Evolutionary conservation across 2,329 filamentous ascomycete species (phyloP).

Genomic region (Orbilia brochopaga): DNA sequence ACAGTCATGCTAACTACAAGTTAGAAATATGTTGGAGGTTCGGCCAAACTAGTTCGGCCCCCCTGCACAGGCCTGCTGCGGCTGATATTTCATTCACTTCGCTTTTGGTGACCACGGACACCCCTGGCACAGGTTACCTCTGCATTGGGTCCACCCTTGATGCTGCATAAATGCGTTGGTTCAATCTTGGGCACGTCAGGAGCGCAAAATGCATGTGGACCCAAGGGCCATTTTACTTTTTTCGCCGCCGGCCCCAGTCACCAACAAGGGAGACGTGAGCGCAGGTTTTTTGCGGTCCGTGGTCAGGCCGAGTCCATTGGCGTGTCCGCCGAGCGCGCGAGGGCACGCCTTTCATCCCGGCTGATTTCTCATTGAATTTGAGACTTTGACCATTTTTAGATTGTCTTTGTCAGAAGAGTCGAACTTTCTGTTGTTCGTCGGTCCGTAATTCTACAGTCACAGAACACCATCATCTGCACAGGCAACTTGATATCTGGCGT

Average conservation of each 20-base stretch:
- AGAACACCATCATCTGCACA: not conserved
- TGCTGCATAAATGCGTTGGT: not conserved
- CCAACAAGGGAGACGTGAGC: not conserved
- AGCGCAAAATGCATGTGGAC: not conserved
- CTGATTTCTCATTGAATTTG: not conserved
- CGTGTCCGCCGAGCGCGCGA: not conserved
- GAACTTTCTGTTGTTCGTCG: not conserved
- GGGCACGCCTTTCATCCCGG: not conserved
- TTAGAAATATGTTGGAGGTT: not conserved
- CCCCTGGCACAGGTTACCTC: not conserved
- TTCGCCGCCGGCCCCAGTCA: not conserved
- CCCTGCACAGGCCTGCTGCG: not conserved
- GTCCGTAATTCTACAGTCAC: not conserved
- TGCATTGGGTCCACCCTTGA: not conserved
- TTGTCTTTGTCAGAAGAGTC: not conserved
- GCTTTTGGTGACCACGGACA: not conserved
- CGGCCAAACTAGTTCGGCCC: not conserved
- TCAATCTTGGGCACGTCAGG: slow-evolving; percentile 1
- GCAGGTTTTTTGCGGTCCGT: not conserved
- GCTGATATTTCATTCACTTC: not conserved
- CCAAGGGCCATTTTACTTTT: not conserved
- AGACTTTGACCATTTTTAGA: not conserved
- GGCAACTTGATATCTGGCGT: not conserved
- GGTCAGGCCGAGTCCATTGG: not conserved
- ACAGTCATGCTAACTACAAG: not conserved